Evolutionary conservation across 768 basidiomycete species (phyloP), one percentile per base, ranked within the genome.

Genomic region (Gyrodon lividus): DNA sequence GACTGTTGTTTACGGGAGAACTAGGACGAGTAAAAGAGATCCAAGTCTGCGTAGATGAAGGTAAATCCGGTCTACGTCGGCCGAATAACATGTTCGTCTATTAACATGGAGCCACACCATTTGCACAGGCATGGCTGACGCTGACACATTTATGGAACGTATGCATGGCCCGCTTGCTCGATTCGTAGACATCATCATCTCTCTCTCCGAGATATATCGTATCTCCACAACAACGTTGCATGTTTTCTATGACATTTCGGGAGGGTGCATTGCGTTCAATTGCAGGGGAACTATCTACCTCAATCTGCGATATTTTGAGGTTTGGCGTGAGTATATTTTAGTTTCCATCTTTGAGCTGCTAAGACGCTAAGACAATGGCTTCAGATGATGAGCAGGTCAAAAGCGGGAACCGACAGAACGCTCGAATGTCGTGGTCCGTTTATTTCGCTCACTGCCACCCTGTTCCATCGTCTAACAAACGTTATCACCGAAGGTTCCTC

Each of bases 231-330:
- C 77, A 0, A 84, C 83, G 40, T 60, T 95, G 47, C 87, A 92
- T 57, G 77, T 98, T 16, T 97, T 96, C 67, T 86, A 86, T 68
- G 92, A 98, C 58, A 62, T 74, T 8, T 72, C 73, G 9, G 93
- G 93, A 1, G 84, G 83, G 2, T 70, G 87, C 14, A 93, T 96
- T 51, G 95, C 92, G 1, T 97, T 98, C 76, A 98, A 98, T 68
- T 77, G 89, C 24, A 80, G 81, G 46, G 90, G 87, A 5, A 87
- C 83, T 49, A 77, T 97, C 20, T 97, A 90, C 69, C 67, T 95
- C 52, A 97, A 96, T 65, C 71, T 91, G 23, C 76, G 91, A 33
- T 93, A 85, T 66, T 91, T 80, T 58, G 77, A 87, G 60, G 78
- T 83, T 44, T 91, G 89, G 88, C 91, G 87, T 92, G 69, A 72